A percentile compares a stretch with the other conserved stretches of the same genome.
These are phyloP conservation scores for Cubamyces sp. DNA, from an alignment of 768 basidiomycete genomes.

Conservation along the genomic window DNA sequence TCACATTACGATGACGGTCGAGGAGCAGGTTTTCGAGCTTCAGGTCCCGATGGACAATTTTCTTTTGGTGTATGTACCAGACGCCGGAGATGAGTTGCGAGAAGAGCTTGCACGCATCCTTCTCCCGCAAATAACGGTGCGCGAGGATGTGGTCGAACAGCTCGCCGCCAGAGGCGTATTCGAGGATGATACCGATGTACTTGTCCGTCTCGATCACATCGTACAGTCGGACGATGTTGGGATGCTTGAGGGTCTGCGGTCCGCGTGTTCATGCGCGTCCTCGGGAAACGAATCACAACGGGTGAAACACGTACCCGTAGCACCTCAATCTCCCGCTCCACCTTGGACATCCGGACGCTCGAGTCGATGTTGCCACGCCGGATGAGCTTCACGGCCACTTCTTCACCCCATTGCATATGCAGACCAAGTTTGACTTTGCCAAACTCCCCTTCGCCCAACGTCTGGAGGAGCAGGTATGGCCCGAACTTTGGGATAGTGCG, in stretches of 20 bases:
- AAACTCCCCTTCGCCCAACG: conserved; percentile 97
- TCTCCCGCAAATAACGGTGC: conserved; percentile 93
- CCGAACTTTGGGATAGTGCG: conserved; percentile 94
- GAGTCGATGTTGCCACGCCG: conserved; percentile 90
- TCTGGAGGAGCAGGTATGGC: conserved; percentile 93
- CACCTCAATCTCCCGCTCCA: conserved; percentile 97
- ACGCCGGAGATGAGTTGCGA: conserved; percentile 98
- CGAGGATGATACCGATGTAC: conserved; percentile 98
- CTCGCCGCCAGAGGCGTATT: conserved; percentile 98
- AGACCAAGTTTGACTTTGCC: conserved; percentile 99
- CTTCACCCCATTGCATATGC: conserved; percentile 91
- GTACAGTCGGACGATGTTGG: conserved; percentile 97
- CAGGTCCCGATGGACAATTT: conserved; percentile 98
- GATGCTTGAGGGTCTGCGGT: conserved; percentile 85
- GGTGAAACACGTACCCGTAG: conserved; percentile 67
- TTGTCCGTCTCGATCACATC: conserved; percentile 99
- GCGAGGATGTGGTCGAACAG: conserved; percentile 99
- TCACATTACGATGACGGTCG: conserved; percentile 96
- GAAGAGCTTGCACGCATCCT: conserved; percentile 93
- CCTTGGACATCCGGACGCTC: conserved; percentile 86
- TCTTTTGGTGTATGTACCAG: conserved; percentile 98
- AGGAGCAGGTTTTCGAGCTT: conserved; percentile 98
- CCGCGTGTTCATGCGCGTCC: conserved; percentile 18
- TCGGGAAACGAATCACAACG: conserved; percentile 21
- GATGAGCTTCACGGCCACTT: conserved; percentile 98